phyloP scores from a whole-genome alignment of 306 rosid genomes.

The Carpinus viminea region DNA sequence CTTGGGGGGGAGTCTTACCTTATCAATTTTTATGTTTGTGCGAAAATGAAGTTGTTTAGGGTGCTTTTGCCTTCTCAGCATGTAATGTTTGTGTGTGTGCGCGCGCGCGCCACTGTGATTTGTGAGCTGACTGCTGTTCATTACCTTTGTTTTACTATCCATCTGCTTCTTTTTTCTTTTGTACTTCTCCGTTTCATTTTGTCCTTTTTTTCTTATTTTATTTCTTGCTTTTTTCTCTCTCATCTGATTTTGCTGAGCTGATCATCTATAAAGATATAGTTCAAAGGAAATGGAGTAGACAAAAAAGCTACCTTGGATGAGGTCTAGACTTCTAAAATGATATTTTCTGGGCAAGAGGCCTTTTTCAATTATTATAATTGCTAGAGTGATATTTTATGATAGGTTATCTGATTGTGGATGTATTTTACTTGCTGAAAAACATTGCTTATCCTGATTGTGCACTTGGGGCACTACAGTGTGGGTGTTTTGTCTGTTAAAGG shows the following conservation, averaged over 20 bases:
- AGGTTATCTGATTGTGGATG: background rate
- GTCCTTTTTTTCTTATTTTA: background rate
- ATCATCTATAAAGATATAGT: background rate
- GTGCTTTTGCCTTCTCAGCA: constrained; percentile 4
- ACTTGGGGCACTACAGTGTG: too few relatives aligned
- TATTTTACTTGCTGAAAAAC: background rate
- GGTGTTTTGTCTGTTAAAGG: background rate
- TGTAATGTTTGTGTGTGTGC: background rate
- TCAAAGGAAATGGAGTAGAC: background rate
- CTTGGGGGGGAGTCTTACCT: background rate
- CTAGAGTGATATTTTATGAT: too few relatives aligned
- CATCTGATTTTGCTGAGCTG: background rate
- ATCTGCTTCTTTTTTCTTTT: background rate
- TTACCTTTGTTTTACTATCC: background rate
- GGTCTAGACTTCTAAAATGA: background rate
- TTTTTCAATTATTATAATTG: background rate
- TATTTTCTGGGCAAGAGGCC: background rate
- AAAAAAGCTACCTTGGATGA: background rate
- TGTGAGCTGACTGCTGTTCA: background rate
- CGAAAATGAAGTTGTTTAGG: background rate
- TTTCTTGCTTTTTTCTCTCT: background rate
- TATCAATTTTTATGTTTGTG: background rate
- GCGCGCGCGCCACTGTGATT: background rate
- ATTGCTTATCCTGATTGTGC: background rate
- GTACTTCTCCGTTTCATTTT: background rate